phyloP scores from a whole-genome alignment of 176 grass and related monocot genomes.

The barley (Hordeum vulgare) region MorexV3_pseudomolecules_assembly NC_058520.1:467368070-467368569 shows the following conservation, averaged over 20 bases:
- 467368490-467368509: neutral
- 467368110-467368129: constrained; percentile 59
- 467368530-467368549: constrained; percentile 23
- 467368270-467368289: neutral
- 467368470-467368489: neutral
- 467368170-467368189: neutral
- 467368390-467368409: constrained; percentile 32
- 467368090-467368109: constrained; percentile 45
- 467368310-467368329: constrained; percentile 4
- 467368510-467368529: neutral
- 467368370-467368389: constrained; percentile 56
- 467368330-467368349: constrained; percentile 39
- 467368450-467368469: constrained; percentile 39
- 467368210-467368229: neutral
- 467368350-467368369: constrained; percentile 61
- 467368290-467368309: neutral
- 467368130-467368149: neutral
- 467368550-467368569: constrained; percentile 18
- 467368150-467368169: neutral
- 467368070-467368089: constrained; percentile 48
- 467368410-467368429: constrained; percentile 57
- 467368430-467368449: constrained; percentile 33
- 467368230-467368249: neutral
- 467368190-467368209: neutral
- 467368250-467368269: neutral